Conservation (phyloP, 441 rosid species). For the Jatropha podagrica region DNA sequence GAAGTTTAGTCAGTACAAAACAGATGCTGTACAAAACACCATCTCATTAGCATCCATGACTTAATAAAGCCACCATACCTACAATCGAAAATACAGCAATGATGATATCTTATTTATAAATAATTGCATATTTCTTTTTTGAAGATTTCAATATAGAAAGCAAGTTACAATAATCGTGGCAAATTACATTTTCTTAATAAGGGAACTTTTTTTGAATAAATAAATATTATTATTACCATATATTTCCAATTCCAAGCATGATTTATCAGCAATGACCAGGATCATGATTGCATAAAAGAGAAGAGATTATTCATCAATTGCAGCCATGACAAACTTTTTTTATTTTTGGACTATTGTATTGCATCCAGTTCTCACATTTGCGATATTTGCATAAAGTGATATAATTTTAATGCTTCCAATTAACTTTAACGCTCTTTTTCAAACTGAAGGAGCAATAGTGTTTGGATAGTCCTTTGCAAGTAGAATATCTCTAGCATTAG, state of each 20-base stretch:
- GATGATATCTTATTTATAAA: neutral
- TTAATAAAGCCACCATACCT: neutral
- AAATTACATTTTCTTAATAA: neutral
- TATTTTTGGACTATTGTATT: neutral
- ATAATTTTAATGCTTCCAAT: neutral
- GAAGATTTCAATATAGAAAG: neutral
- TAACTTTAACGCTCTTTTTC: neutral
- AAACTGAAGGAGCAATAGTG: neutral
- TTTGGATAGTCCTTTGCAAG: neutral
- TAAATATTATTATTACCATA: neutral
- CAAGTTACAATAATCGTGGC: neutral
- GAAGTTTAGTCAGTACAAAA: constrained; percentile 4
- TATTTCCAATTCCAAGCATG: constrained; percentile 1
- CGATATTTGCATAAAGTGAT: neutral
- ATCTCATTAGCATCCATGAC: neutral
- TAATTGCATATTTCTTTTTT: neutral
- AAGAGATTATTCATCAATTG: neutral
- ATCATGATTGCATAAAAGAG: neutral
- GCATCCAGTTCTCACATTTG: neutral
- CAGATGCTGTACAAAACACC: neutral
- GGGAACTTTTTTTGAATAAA: neutral
- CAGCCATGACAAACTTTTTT: neutral
- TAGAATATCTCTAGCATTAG: neutral
- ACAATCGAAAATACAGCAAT: neutral
- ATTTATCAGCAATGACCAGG: neutral